Percentiles rank a stretch among this genome's conserved stretches.
Conservation (phyloP, 2,329 filamentous ascomycete genomes). For the Botrytis medusae region DNA sequence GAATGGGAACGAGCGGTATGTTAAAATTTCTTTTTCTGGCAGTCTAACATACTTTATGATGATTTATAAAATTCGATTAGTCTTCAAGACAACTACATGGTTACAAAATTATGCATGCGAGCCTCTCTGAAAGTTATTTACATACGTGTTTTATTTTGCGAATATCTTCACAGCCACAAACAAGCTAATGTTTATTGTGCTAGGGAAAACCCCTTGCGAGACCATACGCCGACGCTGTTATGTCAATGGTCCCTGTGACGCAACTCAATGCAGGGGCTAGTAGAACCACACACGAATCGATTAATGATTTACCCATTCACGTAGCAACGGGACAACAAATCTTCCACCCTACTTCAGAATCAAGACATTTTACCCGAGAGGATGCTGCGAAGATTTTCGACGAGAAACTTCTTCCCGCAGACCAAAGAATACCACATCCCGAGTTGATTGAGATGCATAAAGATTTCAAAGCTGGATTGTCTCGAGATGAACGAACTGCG, state of each 20-base stretch:
- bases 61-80: constrained; percentile 90
- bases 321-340: constrained; percentile 61
- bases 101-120: constrained; percentile 78
- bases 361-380: constrained; percentile 60
- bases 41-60: constrained; percentile 50
- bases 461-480: constrained; percentile 45
- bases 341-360: constrained; percentile 64
- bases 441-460: constrained; percentile 59
- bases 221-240: constrained; percentile 74
- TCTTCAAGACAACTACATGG: constrained; percentile 97
- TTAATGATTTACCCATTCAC: constrained; percentile 66
- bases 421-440: constrained; percentile 61
- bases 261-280: constrained; percentile 55
- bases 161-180: constrained; percentile 20
- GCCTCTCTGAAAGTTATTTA: constrained; percentile 63
- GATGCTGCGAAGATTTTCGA: constrained; percentile 67
- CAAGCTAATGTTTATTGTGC: constrained; percentile 27
- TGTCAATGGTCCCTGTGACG: constrained; percentile 78
- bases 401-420: constrained; percentile 57
- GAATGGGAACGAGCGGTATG: constrained; percentile 65
- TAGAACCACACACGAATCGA: constrained; percentile 56
- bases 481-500: constrained; percentile 32
- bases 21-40: constrained; percentile 30
- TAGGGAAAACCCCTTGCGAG: constrained; percentile 75
- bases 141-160: constrained; percentile 22